These are phyloP conservation scores for Haematococcus lacustris DNA, from an alignment of 139 green algal genomes.

Conservation along the genomic window DNA sequence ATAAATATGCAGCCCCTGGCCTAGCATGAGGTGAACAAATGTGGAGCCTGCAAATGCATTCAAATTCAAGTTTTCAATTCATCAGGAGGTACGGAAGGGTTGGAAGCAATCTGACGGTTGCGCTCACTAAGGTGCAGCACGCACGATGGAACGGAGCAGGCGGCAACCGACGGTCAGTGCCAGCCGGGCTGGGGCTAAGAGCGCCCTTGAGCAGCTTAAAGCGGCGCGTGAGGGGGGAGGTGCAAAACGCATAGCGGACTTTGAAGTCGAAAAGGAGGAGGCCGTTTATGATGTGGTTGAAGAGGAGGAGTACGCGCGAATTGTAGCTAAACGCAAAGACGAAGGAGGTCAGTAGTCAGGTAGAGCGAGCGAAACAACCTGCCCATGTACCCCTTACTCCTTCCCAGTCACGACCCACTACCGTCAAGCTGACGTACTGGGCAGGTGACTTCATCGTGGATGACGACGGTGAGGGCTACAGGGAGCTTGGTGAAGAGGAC, in stretches of 20 bases:
- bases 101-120: too few relatives aligned
- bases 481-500: conserved; percentile 85
- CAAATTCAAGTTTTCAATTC: too few relatives aligned
- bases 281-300: conserved; percentile 85
- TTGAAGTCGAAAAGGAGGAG: conserved; percentile 72
- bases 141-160: not conserved
- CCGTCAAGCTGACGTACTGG: too few relatives aligned
- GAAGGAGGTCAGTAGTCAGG: conserved; percentile 48
- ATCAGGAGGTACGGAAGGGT: too few relatives aligned
- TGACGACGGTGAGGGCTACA: conserved; percentile 72
- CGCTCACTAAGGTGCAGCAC: too few relatives aligned
- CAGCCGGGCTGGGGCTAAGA: conserved; percentile 3
- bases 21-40: too few relatives aligned
- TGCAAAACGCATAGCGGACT: conserved; percentile 48
- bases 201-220: conserved; percentile 26
- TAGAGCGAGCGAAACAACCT: too few relatives aligned
- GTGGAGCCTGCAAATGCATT: too few relatives aligned
- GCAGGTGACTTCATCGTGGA: conserved; percentile 75
- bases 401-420: too few relatives aligned
- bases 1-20: too few relatives aligned
- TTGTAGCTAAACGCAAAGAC: conserved; percentile 77
- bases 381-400: too few relatives aligned
- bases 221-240: conserved; percentile 28
- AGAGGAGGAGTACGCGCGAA: conserved; percentile 79
- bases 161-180: not conserved